phyloP scores from a whole-genome alignment of 345 rosid genomes.

The Brassica carinata region DNA sequence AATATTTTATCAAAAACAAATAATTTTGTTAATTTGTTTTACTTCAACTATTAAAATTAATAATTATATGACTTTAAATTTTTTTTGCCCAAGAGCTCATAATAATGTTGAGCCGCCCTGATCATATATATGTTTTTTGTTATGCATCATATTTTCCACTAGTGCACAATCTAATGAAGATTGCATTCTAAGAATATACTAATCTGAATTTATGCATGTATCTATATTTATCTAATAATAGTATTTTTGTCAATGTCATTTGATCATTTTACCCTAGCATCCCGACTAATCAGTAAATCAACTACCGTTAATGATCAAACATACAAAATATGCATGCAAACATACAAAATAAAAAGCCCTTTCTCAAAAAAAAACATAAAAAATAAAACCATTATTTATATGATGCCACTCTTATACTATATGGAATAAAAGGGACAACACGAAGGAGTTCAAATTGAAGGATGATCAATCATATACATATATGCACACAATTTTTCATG shows the following conservation, averaged over 20 bases:
- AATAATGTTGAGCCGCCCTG: no score
- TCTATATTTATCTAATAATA: not conserved
- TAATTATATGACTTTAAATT: no score
- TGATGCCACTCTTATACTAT: slow-evolving; percentile 1
- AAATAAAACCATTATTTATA: not conserved
- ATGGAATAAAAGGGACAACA: slow-evolving; percentile 3
- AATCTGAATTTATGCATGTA: not conserved
- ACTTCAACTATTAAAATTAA: no score
- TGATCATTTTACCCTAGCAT: not conserved
- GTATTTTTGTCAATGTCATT: not conserved
- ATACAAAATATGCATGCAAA: slow-evolving; percentile 34
- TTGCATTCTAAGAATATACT: not conserved
- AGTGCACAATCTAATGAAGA: not conserved
- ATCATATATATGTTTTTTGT: not conserved
- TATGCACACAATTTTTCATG: slow-evolving; percentile 4
- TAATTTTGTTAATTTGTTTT: no score
- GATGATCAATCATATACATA: slow-evolving; percentile 25
- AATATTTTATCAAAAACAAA: no score
- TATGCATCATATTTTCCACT: slow-evolving; percentile 12
- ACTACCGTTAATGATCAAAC: not conserved
- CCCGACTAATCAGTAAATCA: not conserved
- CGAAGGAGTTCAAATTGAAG: not conserved
- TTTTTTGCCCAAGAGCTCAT: no score
- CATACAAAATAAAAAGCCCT: not conserved
- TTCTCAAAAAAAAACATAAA: not conserved